Conservation (phyloP, 2,329 filamentous ascomycete species). For the Colletotrichum noveboracense region DNA sequence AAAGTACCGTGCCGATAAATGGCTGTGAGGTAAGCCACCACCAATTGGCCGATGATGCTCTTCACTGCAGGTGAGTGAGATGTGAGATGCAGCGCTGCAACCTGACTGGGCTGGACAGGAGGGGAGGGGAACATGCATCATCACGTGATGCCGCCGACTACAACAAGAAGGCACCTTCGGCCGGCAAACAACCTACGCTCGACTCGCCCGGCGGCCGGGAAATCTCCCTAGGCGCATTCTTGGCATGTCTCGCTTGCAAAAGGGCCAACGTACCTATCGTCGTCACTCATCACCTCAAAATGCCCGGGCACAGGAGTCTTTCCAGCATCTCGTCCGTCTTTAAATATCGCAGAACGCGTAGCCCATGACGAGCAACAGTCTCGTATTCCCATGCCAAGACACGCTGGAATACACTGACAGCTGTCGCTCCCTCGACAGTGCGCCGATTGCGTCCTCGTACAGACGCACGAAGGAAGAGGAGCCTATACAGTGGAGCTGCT, state of each 20-base stretch:
- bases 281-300: not conserved
- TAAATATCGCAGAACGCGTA: not conserved
- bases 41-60: not conserved
- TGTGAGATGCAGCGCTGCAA: not conserved
- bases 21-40: slow-evolving; percentile 10
- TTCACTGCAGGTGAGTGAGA: not conserved
- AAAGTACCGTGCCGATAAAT: slow-evolving; percentile 11
- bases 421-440: not conserved
- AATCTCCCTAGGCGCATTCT: not conserved
- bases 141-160: not conserved
- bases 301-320: not conserved
- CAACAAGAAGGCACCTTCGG: not conserved
- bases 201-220: not conserved
- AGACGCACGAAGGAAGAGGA: not conserved
- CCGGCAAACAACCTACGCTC: not conserved
- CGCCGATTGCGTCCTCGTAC: not conserved
- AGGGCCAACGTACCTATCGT: not conserved
- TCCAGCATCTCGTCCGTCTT: not conserved
- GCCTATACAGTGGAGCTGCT: slow-evolving; percentile 15
- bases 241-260: not conserved
- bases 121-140: not conserved
- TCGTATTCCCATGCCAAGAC: not conserved
- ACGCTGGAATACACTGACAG: not conserved
- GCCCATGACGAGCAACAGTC: not conserved
- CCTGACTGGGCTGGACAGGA: not conserved